A percentile compares a stretch with the other conserved stretches of the same genome.
Evolutionary conservation across 768 basidiomycete genomes (phyloP).

Genomic region (Suillus lakei): DNA sequence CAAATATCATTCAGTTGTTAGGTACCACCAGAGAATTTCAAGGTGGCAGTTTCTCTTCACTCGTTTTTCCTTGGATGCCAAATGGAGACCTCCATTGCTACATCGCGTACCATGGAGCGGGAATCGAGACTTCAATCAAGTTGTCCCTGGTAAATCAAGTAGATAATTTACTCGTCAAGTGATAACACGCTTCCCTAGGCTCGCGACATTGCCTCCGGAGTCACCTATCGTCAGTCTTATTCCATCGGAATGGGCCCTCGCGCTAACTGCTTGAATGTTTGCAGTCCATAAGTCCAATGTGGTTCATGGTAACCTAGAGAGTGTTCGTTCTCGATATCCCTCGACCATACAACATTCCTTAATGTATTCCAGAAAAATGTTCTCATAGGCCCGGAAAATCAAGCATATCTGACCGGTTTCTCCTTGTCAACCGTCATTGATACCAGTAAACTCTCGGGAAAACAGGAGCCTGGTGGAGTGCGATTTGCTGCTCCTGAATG

Average conservation of each 20-base stretch:
- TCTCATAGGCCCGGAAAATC: neutral
- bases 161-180: neutral
- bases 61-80: conserved; percentile 1
- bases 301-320: conserved; percentile 1
- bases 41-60: neutral
- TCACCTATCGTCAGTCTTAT: conserved; percentile 1
- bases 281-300: neutral
- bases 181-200: neutral
- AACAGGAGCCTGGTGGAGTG: neutral
- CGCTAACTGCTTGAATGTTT: neutral
- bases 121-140: neutral
- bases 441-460: neutral
- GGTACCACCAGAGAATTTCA: neutral
- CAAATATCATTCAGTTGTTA: neutral
- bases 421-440: neutral
- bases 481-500: conserved; percentile 6
- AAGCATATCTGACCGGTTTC: conserved; percentile 3
- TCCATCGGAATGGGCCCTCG: no score
- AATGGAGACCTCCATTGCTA: conserved; percentile 2
- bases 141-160: neutral
- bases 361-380: neutral
- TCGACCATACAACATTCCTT: neutral
- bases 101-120: conserved; percentile 1
- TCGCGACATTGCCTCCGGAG: conserved; percentile 1
- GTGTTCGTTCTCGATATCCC: neutral